Conservation (phyloP, 2,329 filamentous ascomycete species). For the Balansia obtecta region DNA sequence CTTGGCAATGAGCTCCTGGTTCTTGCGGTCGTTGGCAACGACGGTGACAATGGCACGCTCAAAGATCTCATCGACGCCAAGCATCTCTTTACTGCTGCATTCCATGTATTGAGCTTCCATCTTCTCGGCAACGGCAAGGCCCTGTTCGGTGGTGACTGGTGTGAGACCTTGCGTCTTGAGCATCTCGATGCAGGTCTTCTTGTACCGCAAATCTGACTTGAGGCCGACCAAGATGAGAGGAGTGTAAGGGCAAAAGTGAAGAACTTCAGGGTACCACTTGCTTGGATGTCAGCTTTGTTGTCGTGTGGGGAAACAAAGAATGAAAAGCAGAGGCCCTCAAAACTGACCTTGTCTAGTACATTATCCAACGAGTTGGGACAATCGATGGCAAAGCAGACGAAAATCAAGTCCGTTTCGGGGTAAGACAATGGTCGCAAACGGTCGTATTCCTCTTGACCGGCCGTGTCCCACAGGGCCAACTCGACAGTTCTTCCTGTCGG, state of each 20-base stretch:
- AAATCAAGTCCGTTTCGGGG: constrained; percentile 93
- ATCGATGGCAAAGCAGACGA: constrained; percentile 98
- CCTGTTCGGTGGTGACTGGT: constrained; percentile 85
- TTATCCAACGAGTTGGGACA: constrained; percentile 97
- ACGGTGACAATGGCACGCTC: constrained; percentile 82
- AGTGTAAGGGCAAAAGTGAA: constrained; percentile 97
- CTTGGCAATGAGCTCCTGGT: constrained; percentile 36
- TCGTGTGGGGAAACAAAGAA: neutral
- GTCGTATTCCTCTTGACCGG: constrained; percentile 97
- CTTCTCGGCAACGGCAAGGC: constrained; percentile 73
- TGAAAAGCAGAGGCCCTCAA: neutral
- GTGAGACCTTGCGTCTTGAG: constrained; percentile 96
- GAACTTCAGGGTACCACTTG: constrained; percentile 99
- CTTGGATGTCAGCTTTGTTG: constrained; percentile 2
- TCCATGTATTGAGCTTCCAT: constrained; percentile 97
- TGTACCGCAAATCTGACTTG: constrained; percentile 91
- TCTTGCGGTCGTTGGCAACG: constrained; percentile 65
- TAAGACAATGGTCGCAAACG: constrained; percentile 90
- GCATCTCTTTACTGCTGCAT: constrained; percentile 97
- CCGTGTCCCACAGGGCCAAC: constrained; percentile 95
- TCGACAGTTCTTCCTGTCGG: constrained; percentile 88
- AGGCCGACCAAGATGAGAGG: constrained; percentile 91
- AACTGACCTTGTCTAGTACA: constrained; percentile 86
- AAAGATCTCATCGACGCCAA: constrained; percentile 92
- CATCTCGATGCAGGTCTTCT: constrained; percentile 95